A percentile compares a stretch with the other conserved stretches of the same genome.
phyloP scores from a whole-genome alignment of 192 early-diverging fungal species.

The Neocallimastix lanati region DNA sequence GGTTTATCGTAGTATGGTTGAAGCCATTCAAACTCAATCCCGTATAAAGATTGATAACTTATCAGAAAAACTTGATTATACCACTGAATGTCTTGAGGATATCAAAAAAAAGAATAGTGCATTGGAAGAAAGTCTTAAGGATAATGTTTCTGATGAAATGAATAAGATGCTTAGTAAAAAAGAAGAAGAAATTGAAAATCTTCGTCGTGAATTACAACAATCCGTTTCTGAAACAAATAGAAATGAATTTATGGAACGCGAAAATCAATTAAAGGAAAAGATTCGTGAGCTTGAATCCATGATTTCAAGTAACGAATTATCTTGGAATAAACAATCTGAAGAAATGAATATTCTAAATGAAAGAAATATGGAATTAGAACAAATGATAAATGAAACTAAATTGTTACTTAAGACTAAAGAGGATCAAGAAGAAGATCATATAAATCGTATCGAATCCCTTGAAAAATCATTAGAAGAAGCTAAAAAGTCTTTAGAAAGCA shows the following conservation, averaged over 20 bases:
- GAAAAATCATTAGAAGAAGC: neutral
- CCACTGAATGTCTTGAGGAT: neutral
- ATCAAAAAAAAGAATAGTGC: neutral
- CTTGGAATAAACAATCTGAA: neutral
- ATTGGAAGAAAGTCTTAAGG: neutral
- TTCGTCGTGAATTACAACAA: neutral
- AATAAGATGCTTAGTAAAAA: neutral
- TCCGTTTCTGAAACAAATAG: neutral
- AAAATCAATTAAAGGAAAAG: neutral
- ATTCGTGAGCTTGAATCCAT: neutral
- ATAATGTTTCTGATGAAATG: neutral
- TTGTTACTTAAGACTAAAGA: neutral
- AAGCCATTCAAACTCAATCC: neutral
- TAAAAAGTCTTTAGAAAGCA: neutral
- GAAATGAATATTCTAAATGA: neutral
- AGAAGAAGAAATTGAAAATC: neutral
- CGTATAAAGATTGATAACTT: neutral
- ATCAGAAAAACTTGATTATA: neutral
- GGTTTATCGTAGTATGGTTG: neutral
- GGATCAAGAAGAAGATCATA: neutral
- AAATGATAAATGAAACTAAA: neutral
- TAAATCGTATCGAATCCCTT: neutral
- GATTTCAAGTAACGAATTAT: neutral
- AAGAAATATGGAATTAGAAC: neutral
- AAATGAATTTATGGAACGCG: neutral